Evolutionary conservation across 495 filamentous ascomycete genomes (phyloP), one percentile per base, ranked within the genome.

Genomic region (Baudoinia panamericana): DNA sequence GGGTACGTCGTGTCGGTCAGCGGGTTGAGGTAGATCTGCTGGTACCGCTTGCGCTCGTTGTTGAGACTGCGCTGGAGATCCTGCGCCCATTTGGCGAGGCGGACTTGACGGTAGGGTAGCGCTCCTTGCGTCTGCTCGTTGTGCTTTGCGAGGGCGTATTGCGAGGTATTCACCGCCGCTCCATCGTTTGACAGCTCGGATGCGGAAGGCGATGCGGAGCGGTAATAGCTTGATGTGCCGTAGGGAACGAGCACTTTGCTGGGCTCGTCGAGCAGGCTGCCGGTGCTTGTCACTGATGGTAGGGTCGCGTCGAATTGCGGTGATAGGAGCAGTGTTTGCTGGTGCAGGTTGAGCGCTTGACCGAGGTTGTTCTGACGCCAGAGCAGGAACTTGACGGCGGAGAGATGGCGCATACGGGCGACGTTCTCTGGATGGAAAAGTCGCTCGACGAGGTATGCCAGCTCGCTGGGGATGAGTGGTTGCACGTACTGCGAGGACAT

Each of bases 401-500:
- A 78, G 2, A 78, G 68, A 58, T 96, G 83, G 27, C 90, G 76
- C 22, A 96, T 72, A 71, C 82, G 87, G n/a, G 84, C 73, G 20
- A 83, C 68, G 37, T 80, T 84, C 30, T 92, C 80, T 5, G 69
- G 69, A 28, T 84, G 75, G 51, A 97, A 88, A 8, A 96, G 61
- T 24, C 75, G 71, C 22, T 71, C 59, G 26, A 95, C 77, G 10
- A 99, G 66, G 11, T 60, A 55, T 9, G 55, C 48, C 6, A 99
- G 71, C 46, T 99, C 92, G 16, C 85, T 87, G 20, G 70, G 56
- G 9, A 84, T 60, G 1, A 96, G 67, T 3, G 92, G 92, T 41
- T 84, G 80, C 13, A 93, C 67, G 57, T 99, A 99, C 50, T 88
- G 82, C 2, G 92, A 77, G 32, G 75, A 84, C 90, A 99, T 99